Conservation (phyloP, 768 basidiomycete species). For the Crepidotus variabilis region DNA sequence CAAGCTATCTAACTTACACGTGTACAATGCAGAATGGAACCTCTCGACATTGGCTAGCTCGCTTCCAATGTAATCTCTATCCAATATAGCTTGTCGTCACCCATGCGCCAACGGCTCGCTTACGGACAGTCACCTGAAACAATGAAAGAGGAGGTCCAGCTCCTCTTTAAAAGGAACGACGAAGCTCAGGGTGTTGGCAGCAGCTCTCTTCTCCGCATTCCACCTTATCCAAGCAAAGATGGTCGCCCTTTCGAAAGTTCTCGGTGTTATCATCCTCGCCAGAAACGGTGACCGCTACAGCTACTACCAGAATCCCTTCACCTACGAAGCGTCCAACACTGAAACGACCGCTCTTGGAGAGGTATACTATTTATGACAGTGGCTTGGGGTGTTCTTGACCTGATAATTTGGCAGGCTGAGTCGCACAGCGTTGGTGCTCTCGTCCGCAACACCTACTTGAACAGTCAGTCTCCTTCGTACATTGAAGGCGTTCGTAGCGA, state of each 20-base stretch:
- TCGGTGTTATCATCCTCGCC: slow-evolving; percentile 74
- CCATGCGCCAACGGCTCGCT: slow-evolving; percentile 16
- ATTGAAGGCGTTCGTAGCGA: slow-evolving; percentile 63
- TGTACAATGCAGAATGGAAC: slow-evolving; percentile 5
- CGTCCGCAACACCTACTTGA: slow-evolving; percentile 67
- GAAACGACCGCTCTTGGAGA: slow-evolving; percentile 76
- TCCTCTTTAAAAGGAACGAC: slow-evolving; percentile 17
- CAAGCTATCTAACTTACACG: neutral
- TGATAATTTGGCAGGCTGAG: slow-evolving; percentile 43
- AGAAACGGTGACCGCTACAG: slow-evolving; percentile 75
- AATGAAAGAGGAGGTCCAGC: slow-evolving; percentile 11
- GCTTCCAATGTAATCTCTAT: slow-evolving; percentile 13
- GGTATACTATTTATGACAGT: slow-evolving; percentile 31
- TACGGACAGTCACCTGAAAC: slow-evolving; percentile 8
- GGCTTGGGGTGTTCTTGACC: slow-evolving; percentile 7
- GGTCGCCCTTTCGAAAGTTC: slow-evolving; percentile 52
- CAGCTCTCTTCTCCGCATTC: slow-evolving; percentile 14
- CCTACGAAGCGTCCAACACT: slow-evolving; percentile 57
- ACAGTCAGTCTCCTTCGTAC: slow-evolving; percentile 61
- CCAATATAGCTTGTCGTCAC: neutral
- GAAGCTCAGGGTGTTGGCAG: slow-evolving; percentile 12
- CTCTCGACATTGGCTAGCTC: slow-evolving; percentile 8
- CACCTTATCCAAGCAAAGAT: slow-evolving; percentile 20
- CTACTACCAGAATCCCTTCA: slow-evolving; percentile 69
- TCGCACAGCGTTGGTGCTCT: slow-evolving; percentile 59